phyloP scores from a whole-genome alignment of 495 filamentous ascomycete species.

The Talaromyces stipitatus region DNA sequence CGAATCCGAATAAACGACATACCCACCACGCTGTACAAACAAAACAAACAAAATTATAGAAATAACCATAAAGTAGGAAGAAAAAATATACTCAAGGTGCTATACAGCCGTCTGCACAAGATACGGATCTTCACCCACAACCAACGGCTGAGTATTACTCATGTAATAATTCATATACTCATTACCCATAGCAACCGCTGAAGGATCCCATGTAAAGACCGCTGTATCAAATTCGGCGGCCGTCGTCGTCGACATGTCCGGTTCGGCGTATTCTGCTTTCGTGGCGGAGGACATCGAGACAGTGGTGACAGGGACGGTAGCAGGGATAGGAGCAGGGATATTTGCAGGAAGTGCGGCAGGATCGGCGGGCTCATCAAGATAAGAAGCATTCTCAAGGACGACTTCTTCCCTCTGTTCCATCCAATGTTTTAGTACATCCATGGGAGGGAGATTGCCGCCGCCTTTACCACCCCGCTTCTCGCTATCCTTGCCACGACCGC shows the following conservation, averaged over 20 bases:
- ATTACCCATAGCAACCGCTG: slow-evolving; percentile 12
- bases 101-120: slow-evolving; percentile 15
- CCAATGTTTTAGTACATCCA: slow-evolving; percentile 76
- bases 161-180: slow-evolving; percentile 31
- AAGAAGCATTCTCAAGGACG: slow-evolving; percentile 25
- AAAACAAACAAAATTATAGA: slow-evolving; percentile 5
- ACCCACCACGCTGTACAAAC: not conserved
- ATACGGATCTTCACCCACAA: slow-evolving; percentile 27
- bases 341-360: too few relatives aligned
- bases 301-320: not conserved
- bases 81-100: slow-evolving; percentile 12
- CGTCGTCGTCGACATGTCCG: not conserved
- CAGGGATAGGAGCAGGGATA: too few relatives aligned
- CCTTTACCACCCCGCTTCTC: slow-evolving; percentile 74
- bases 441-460: slow-evolving; percentile 73
- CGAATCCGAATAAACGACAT: not conserved
- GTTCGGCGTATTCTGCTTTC: not conserved
- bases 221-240: slow-evolving; percentile 9
- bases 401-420: slow-evolving; percentile 60
- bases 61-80: not conserved
- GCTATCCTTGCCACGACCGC: slow-evolving; percentile 46
- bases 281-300: not conserved
- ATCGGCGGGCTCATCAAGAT: slow-evolving; percentile 3
- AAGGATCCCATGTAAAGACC: slow-evolving; percentile 19
- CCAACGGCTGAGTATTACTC: slow-evolving; percentile 17